A percentile compares a stretch with the other conserved stretches of the same genome.
Evolutionary conservation across 1,284 basidiomycete species (phyloP).

Genomic region (Ceratobasidium theobromae): DNA sequence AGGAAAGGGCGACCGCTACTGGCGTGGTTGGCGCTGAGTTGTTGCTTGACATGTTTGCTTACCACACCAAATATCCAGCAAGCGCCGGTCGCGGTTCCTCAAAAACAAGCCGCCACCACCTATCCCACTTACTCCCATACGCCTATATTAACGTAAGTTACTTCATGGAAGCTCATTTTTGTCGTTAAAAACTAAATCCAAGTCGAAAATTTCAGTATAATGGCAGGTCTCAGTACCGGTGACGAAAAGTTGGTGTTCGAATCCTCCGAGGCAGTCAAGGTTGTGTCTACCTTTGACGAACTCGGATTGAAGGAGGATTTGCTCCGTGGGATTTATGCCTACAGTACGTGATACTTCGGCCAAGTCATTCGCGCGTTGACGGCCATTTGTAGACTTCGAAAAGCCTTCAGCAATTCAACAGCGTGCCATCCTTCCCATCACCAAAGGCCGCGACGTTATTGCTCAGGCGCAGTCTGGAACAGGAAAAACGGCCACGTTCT

Average conservation of each 20-base stretch:
- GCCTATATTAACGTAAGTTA: slow-evolving; percentile 33
- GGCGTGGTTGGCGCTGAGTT: not conserved
- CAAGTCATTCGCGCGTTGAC: slow-evolving; percentile 25
- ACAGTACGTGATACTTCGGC: slow-evolving; percentile 69
- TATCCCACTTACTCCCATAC: not conserved
- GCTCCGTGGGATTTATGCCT: slow-evolving; percentile 96
- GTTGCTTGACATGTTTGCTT: not conserved
- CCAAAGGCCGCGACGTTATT: slow-evolving; percentile 93
- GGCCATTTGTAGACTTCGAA: slow-evolving; percentile 78
- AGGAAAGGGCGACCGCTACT: not conserved
- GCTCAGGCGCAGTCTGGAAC: slow-evolving; percentile 99
- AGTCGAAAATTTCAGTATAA: slow-evolving; percentile 20
- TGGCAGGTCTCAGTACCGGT: slow-evolving; percentile 41
- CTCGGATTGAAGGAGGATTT: slow-evolving; percentile 94
- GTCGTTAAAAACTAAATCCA: not conserved
- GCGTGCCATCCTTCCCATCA: slow-evolving; percentile 94
- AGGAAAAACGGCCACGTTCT: slow-evolving; percentile 99
- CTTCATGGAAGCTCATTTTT: not conserved
- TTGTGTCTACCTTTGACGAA: slow-evolving; percentile 86
- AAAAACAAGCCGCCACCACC: slow-evolving; percentile 22
- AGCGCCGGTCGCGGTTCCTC: slow-evolving; percentile 12
- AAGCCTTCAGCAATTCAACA: slow-evolving; percentile 99
- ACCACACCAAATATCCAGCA: not conserved
- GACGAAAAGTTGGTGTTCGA: slow-evolving; percentile 90
- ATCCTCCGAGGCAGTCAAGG: slow-evolving; percentile 92